Evolutionary conservation across 2,329 filamentous ascomycete species (phyloP).

Genomic region (Eutypa lata): DNA sequence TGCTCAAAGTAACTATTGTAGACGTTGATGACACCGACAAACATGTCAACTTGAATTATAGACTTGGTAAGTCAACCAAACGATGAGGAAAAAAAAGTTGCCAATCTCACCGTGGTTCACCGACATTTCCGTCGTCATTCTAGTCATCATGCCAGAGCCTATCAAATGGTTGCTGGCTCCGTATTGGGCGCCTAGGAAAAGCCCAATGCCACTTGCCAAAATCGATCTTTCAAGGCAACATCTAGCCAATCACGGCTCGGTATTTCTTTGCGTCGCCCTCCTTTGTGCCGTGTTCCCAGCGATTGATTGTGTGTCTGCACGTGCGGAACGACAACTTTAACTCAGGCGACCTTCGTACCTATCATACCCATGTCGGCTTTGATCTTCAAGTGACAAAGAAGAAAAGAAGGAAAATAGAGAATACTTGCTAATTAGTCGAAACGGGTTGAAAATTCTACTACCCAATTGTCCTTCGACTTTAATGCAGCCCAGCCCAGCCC

Average conservation of each 20-base stretch:
- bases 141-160: background rate
- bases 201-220: conserved; percentile 1
- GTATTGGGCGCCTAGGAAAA: background rate
- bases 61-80: too few species aligned
- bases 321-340: background rate
- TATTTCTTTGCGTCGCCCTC: background rate
- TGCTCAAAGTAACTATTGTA: background rate
- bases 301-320: background rate
- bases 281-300: background rate
- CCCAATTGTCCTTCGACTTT: background rate
- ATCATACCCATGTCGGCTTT: too few species aligned
- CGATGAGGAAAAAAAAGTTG: background rate
- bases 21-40: background rate
- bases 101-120: background rate
- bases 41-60: background rate
- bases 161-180: background rate
- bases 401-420: too few species aligned
- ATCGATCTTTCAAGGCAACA: background rate
- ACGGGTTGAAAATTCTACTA: background rate
- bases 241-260: background rate
- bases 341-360: background rate
- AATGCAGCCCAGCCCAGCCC: background rate
- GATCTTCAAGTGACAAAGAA: too few species aligned
- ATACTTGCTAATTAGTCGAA: background rate
- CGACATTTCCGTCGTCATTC: conserved; percentile 1